These are phyloP conservation scores for Phoma sp. DNA, from an alignment of 2,329 filamentous ascomycete species.

Conservation along the genomic window DNA sequence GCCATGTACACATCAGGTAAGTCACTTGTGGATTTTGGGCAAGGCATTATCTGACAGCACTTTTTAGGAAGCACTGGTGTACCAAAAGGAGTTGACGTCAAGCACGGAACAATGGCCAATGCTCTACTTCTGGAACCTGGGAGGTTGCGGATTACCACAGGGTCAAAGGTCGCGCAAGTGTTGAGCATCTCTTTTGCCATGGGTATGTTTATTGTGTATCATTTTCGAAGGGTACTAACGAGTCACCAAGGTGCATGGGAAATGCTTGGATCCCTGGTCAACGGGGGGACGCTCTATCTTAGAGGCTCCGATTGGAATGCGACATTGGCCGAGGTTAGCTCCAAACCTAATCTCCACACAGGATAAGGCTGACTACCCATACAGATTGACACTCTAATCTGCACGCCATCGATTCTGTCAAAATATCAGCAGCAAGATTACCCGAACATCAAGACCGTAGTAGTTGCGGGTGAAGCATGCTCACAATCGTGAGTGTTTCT, in stretches of 20 bases:
- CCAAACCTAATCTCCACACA: neutral
- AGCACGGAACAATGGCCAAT: conserved; percentile 62
- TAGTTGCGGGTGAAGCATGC: conserved; percentile 62
- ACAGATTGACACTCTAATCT: conserved; percentile 60
- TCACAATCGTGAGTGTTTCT: conserved; percentile 48
- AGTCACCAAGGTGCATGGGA: conserved; percentile 62
- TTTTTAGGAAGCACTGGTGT: conserved; percentile 57
- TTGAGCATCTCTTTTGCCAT: conserved; percentile 67
- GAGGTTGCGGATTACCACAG: conserved; percentile 57
- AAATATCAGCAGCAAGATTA: conserved; percentile 57
- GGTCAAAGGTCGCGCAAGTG: conserved; percentile 61
- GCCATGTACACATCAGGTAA: conserved; percentile 60
- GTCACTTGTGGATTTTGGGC: neutral
- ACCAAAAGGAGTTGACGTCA: conserved; percentile 65
- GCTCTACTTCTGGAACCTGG: conserved; percentile 59
- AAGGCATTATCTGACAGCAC: neutral
- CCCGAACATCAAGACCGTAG: conserved; percentile 60
- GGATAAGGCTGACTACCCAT: neutral
- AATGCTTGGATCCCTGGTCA: conserved; percentile 62
- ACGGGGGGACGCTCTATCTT: conserved; percentile 62
- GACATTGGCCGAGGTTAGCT: conserved; percentile 53
- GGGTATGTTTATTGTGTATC: conserved; percentile 52
- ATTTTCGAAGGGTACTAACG: neutral
- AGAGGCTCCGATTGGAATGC: conserved; percentile 59
- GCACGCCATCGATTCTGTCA: conserved; percentile 62